Percentiles rank a stretch among this genome's conserved stretches.
phyloP scores from a whole-genome alignment of 768 basidiomycete genomes.

The Phanerochaete carnosa region DNA sequence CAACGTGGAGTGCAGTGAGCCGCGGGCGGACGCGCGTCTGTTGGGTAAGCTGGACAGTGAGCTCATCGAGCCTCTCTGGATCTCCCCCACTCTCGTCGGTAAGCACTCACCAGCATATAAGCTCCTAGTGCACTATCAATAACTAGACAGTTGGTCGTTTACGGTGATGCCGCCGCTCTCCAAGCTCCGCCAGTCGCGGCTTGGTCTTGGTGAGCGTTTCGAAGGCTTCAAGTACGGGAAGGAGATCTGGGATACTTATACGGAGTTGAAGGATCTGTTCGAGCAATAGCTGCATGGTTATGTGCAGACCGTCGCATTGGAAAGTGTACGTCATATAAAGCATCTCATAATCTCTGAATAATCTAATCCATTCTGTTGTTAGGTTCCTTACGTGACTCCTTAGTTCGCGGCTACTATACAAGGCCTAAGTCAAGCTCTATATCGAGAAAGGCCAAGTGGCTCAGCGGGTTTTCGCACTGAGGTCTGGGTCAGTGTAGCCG shows the following conservation, averaged over 20 bases:
- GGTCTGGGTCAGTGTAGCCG: too few relatives aligned
- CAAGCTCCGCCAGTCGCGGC: constrained; percentile 94
- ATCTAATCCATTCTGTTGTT: too few relatives aligned
- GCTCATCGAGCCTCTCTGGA: constrained; percentile 94
- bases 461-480: too few relatives aligned
- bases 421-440: too few relatives aligned
- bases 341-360: too few relatives aligned
- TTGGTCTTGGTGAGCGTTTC: constrained; percentile 83
- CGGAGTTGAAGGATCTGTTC: constrained; percentile 98
- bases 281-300: too few relatives aligned
- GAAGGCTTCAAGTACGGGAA: too few relatives aligned
- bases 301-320: too few relatives aligned
- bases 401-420: too few relatives aligned
- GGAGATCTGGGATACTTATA: constrained; percentile 99
- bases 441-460: too few relatives aligned
- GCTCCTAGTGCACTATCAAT: neutral
- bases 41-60: constrained; percentile 99
- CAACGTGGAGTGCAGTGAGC: constrained; percentile 95
- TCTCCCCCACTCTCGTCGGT: constrained; percentile 96
- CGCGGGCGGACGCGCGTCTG: constrained; percentile 89
- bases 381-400: too few relatives aligned
- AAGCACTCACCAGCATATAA: constrained; percentile 17
- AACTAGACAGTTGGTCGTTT: constrained; percentile 83
- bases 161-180: constrained; percentile 98
- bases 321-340: too few relatives aligned